Conservation (phyloP, 1,284 basidiomycete species). For the Golubevia pallescens region DNA sequence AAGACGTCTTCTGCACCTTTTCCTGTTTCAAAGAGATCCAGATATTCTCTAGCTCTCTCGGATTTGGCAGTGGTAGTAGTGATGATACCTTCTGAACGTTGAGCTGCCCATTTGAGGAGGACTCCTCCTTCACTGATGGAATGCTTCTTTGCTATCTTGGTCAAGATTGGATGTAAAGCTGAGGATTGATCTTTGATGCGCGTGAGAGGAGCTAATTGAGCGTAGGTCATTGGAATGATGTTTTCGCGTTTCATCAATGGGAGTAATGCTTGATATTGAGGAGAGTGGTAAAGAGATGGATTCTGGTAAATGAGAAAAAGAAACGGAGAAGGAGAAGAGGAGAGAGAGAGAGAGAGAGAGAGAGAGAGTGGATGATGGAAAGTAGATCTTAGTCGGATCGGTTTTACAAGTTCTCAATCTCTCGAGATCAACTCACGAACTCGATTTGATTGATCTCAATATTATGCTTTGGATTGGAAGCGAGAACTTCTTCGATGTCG, state of each 20-base stretch:
- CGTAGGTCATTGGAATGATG: conserved; percentile 39
- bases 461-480: conserved; percentile 23
- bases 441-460: conserved; percentile 52
- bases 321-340: too few relatives aligned
- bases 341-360: too few relatives aligned
- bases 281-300: conserved; percentile 23
- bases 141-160: conserved; percentile 23
- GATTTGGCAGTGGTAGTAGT: conserved; percentile 35
- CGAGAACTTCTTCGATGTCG: conserved; percentile 38
- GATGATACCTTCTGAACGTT: conserved; percentile 35
- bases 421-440: conserved; percentile 23
- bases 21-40: conserved; percentile 24
- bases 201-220: conserved; percentile 20
- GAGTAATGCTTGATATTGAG: conserved; percentile 29
- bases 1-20: conserved; percentile 18
- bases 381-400: too few relatives aligned
- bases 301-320: too few relatives aligned
- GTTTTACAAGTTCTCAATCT: too few relatives aligned
- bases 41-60: conserved; percentile 24
- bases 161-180: conserved; percentile 24
- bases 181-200: conserved; percentile 20
- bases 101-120: conserved; percentile 31
- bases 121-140: conserved; percentile 25
- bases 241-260: conserved; percentile 27
- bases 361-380: too few relatives aligned